Evolutionary conservation across 176 grass and related monocot genomes (phyloP).

Genomic region (Phyllostachys edulis): DNA sequence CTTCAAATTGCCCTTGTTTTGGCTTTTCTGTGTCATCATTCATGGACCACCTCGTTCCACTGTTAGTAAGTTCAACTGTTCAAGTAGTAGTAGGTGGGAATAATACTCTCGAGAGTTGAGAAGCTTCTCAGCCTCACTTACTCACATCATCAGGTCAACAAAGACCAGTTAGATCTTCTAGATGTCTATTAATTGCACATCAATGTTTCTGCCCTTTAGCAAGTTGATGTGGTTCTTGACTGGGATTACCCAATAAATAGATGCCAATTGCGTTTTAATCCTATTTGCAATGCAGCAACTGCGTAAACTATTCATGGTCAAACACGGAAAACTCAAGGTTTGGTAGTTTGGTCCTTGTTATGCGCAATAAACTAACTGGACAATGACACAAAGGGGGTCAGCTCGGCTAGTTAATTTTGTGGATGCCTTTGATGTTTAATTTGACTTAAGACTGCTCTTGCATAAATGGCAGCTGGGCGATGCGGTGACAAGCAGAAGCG

Average conservation of each 20-base stretch:
- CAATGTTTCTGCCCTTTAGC: neutral
- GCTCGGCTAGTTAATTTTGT: neutral
- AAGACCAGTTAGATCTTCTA: conserved; percentile 1
- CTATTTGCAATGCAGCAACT: neutral
- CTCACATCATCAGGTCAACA: conserved; percentile 21
- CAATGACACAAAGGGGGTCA: neutral
- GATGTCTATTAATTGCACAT: conserved; percentile 3
- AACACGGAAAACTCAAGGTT: neutral
- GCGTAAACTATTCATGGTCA: neutral
- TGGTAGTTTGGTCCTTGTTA: conserved; percentile 17
- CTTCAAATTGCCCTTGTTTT: neutral
- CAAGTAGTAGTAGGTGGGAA: neutral
- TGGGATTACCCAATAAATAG: conserved; percentile 11
- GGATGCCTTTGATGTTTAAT: conserved; percentile 19
- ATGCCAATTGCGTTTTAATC: neutral
- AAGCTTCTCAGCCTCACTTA: conserved; percentile 8
- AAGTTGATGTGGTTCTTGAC: conserved; percentile 24
- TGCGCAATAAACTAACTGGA: neutral
- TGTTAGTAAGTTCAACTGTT: neutral
- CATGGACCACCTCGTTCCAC: neutral
- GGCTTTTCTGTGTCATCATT: neutral
- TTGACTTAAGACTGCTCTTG: conserved; percentile 29
- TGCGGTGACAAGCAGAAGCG: conserved; percentile 42
- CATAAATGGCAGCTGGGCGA: conserved; percentile 53
- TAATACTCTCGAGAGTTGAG: neutral